phyloP scores from a whole-genome alignment of 208 protist species.

The Wallacemonas collosoma region DNA sequence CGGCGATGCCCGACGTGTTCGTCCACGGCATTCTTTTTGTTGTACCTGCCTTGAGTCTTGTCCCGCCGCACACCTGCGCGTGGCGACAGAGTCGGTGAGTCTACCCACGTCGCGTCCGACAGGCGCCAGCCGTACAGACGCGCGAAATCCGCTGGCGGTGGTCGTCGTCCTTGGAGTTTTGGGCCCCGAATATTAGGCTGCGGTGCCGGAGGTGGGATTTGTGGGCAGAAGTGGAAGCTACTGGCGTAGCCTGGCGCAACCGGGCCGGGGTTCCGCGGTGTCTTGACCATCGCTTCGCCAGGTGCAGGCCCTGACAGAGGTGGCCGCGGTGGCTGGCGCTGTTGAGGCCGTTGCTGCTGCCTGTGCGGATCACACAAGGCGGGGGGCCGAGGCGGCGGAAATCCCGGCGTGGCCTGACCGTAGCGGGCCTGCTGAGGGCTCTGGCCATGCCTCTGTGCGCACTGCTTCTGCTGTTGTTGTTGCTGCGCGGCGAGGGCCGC shows the following conservation, averaged over 20 bases:
- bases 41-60: not conserved
- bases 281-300: not conserved
- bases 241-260: not conserved
- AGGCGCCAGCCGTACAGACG: constrained; percentile 9
- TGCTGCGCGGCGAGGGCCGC: not conserved
- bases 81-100: not conserved
- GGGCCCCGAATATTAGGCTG: constrained; percentile 17
- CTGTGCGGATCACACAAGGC: no score
- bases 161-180: not conserved
- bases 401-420: no score
- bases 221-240: constrained; percentile 1
- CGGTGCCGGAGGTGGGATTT: constrained; percentile 1
- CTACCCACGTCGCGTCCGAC: not conserved
- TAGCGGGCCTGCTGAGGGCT: not conserved
- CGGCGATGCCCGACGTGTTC: not conserved
- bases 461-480: constrained; percentile 7
- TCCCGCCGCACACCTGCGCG: not conserved
- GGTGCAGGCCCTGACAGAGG: not conserved
- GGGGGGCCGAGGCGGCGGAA: no score
- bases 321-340: not conserved
- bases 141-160: not conserved
- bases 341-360: not conserved
- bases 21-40: not conserved
- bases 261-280: not conserved
- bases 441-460: constrained; percentile 1